These are phyloP conservation scores for Pugionium cornutum DNA, from an alignment of 345 rosid species.

Conservation along the genomic window DNA sequence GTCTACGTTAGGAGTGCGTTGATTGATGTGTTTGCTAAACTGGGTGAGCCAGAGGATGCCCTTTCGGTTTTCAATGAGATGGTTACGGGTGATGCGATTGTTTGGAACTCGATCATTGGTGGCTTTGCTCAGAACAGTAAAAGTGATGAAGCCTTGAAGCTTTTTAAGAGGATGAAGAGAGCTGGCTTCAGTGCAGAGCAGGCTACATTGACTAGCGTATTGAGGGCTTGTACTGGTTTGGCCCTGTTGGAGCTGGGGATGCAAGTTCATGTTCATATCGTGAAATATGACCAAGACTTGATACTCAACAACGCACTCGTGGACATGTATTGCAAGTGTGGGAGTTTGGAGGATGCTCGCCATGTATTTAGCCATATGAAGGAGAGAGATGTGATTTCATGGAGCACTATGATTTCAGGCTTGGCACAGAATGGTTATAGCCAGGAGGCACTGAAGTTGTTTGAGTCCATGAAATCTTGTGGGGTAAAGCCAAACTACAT, in stretches of 20 bases:
- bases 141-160: slow-evolving; percentile 53
- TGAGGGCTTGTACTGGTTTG: slow-evolving; percentile 67
- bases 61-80: slow-evolving; percentile 55
- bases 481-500: slow-evolving; percentile 60
- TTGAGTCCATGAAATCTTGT: slow-evolving; percentile 55
- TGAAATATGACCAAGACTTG: slow-evolving; percentile 61
- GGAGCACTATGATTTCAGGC: slow-evolving; percentile 85
- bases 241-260: slow-evolving; percentile 63
- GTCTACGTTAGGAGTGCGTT: slow-evolving; percentile 70
- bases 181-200: slow-evolving; percentile 57
- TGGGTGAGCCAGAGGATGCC: slow-evolving; percentile 49
- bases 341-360: slow-evolving; percentile 63
- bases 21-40: slow-evolving; percentile 63
- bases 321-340: slow-evolving; percentile 80
- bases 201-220: slow-evolving; percentile 59
- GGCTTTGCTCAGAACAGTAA: slow-evolving; percentile 70
- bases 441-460: slow-evolving; percentile 55
- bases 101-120: slow-evolving; percentile 77
- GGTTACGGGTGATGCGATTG: slow-evolving; percentile 61
- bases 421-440: slow-evolving; percentile 74
- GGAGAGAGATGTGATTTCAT: slow-evolving; percentile 66
- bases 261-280: slow-evolving; percentile 69
- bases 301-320: slow-evolving; percentile 67
- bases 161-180: slow-evolving; percentile 67
- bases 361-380: slow-evolving; percentile 49